Evolutionary conservation across 2,329 filamentous ascomycete species (phyloP).

Genomic region (Leptosphaerulina australis): DNA sequence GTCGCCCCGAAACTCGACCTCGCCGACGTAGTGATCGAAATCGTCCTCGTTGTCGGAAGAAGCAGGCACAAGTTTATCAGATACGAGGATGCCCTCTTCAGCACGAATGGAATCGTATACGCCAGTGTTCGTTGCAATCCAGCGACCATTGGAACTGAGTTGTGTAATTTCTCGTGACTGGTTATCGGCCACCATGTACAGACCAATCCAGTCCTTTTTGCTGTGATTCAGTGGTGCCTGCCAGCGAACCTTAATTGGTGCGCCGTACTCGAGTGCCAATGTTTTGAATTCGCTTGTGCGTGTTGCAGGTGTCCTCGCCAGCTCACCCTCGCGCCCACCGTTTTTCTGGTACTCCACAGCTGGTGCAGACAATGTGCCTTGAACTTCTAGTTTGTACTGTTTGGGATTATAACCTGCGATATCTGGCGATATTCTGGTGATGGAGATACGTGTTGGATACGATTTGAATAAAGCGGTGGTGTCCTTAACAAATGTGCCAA

Average conservation of each 20-base stretch:
- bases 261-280: slow-evolving; percentile 83
- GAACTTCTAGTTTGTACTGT: slow-evolving; percentile 77
- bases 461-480: slow-evolving; percentile 87
- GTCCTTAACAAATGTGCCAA: slow-evolving; percentile 86
- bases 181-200: slow-evolving; percentile 97
- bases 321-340: slow-evolving; percentile 75
- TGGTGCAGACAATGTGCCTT: slow-evolving; percentile 63
- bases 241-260: slow-evolving; percentile 90
- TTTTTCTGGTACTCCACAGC: slow-evolving; percentile 63
- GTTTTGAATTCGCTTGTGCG: slow-evolving; percentile 70
- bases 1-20: slow-evolving; percentile 87
- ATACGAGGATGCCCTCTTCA: slow-evolving; percentile 76
- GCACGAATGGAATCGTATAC: slow-evolving; percentile 76
- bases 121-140: slow-evolving; percentile 80
- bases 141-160: slow-evolving; percentile 84
- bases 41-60: slow-evolving; percentile 54
- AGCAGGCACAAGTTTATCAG: slow-evolving; percentile 64
- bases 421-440: slow-evolving; percentile 79
- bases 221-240: slow-evolving; percentile 84
- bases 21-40: slow-evolving; percentile 72
- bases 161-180: slow-evolving; percentile 82
- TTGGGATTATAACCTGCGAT: slow-evolving; percentile 79
- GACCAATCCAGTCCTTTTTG: slow-evolving; percentile 91
- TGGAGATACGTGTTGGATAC: slow-evolving; percentile 83
- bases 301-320: slow-evolving; percentile 69